These are phyloP conservation scores for Colletotrichum cordylinicola DNA, from an alignment of 2,329 filamentous ascomycete genomes.

Conservation along the genomic window DNA sequence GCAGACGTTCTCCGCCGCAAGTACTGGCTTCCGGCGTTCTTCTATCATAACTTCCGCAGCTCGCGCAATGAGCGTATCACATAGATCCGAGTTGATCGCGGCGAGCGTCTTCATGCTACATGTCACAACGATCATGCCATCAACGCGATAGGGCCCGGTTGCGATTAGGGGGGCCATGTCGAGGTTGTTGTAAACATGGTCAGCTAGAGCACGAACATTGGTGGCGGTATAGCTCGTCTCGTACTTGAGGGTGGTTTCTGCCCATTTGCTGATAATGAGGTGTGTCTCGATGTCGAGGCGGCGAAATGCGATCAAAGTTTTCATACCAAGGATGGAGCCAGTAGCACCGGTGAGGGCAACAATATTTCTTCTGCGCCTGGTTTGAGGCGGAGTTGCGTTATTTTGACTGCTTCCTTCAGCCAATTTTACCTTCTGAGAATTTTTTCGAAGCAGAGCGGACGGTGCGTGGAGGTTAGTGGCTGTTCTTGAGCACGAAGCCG, in stretches of 20 bases:
- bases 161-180: conserved; percentile 51
- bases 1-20: conserved; percentile 49
- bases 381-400: neutral
- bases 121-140: conserved; percentile 53
- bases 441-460: neutral
- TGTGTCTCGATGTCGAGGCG: too few relatives aligned
- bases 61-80: conserved; percentile 49
- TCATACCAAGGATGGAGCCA: conserved; percentile 47
- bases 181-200: conserved; percentile 28
- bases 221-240: conserved; percentile 28
- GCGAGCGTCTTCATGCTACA: conserved; percentile 56
- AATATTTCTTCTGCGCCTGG: conserved; percentile 25
- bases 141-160: conserved; percentile 45
- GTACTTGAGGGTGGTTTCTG: conserved; percentile 50
- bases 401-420: neutral
- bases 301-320: conserved; percentile 41
- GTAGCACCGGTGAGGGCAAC: conserved; percentile 57
- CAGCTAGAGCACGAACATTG: neutral
- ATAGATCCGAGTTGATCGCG: conserved; percentile 43
- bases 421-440: neutral
- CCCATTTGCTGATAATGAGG: conserved; percentile 58
- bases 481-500: neutral
- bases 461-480: neutral
- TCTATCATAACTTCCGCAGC: conserved; percentile 53
- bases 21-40: conserved; percentile 44